A percentile compares a stretch with the other conserved stretches of the same genome.
These are phyloP conservation scores for Fusarium caatingaense DNA, from an alignment of 2,329 filamentous ascomycete genomes.

Conservation along the genomic window DNA sequence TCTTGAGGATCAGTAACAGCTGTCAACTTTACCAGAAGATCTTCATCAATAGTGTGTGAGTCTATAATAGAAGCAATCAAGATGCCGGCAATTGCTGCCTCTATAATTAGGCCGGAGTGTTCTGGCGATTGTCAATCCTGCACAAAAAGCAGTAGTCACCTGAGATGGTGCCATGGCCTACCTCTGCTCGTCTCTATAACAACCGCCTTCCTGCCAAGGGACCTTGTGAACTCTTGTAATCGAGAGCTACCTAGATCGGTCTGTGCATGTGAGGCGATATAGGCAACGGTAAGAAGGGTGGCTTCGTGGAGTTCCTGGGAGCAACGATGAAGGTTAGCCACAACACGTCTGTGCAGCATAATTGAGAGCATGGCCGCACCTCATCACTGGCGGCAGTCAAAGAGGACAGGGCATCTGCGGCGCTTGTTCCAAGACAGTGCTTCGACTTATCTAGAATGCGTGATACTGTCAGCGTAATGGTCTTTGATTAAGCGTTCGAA, in stretches of 20 bases:
- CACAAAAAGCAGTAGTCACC: not conserved
- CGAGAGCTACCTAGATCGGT: not conserved
- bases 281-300: slow-evolving; percentile 1
- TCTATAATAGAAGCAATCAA: slow-evolving; percentile 35
- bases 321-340: slow-evolving; percentile 9
- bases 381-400: not conserved
- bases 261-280: not conserved
- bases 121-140: not conserved
- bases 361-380: not conserved
- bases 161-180: not conserved
- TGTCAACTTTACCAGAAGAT: slow-evolving; percentile 48
- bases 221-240: not conserved
- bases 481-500: no score
- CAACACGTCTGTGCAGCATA: not conserved
- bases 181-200: not conserved
- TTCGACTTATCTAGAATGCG: not conserved
- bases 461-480: not conserved
- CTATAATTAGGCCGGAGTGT: slow-evolving; percentile 25
- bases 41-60: slow-evolving; percentile 17
- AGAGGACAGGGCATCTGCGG: not conserved
- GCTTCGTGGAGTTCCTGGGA: slow-evolving; percentile 17
- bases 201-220: slow-evolving; percentile 6
- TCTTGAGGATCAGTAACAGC: slow-evolving; percentile 49
- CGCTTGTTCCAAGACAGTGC: not conserved
- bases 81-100: slow-evolving; percentile 48